phyloP scores from a whole-genome alignment of 257 asterid genomes.

The Penstemon newberryi region DNA sequence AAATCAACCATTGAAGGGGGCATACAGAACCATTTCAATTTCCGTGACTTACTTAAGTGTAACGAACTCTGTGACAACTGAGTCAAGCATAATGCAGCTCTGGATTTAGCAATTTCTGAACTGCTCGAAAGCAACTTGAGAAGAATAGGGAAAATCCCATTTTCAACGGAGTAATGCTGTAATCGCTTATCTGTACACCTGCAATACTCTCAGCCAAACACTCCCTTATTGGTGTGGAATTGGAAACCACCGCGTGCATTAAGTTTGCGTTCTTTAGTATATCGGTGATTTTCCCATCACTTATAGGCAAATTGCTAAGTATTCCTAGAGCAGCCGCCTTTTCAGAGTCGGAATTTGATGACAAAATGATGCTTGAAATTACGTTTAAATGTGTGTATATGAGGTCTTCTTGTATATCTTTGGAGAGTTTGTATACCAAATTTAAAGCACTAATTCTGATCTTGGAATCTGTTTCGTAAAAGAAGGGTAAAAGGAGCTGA shows the following conservation, averaged over 20 bases:
- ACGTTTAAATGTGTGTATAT: constrained; percentile 38
- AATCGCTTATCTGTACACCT: constrained; percentile 51
- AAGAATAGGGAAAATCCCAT: constrained; percentile 54
- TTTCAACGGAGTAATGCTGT: constrained; percentile 63
- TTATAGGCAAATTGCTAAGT: constrained; percentile 61
- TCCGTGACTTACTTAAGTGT: constrained; percentile 47
- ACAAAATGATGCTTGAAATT: constrained; percentile 41
- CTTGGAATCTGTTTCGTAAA: constrained; percentile 42
- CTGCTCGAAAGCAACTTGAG: constrained; percentile 51
- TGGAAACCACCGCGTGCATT: constrained; percentile 48
- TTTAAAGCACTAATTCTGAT: constrained; percentile 54
- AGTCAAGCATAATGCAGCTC: constrained; percentile 63
- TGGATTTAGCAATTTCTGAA: constrained; percentile 48
- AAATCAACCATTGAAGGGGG: constrained; percentile 39
- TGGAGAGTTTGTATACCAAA: constrained; percentile 50
- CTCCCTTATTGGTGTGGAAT: constrained; percentile 27
- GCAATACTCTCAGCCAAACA: constrained; percentile 57
- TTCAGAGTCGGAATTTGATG: constrained; percentile 46
- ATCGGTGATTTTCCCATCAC: constrained; percentile 56
- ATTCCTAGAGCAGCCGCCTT: constrained; percentile 76
- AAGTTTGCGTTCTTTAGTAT: constrained; percentile 50
- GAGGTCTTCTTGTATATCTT: constrained; percentile 49
- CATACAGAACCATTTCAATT: constrained; percentile 65
- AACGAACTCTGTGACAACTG: constrained; percentile 68
- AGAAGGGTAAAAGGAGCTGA: constrained; percentile 65